Evolutionary conservation across 495 filamentous ascomycete species (phyloP).

Genomic region (Penicillium nucicola): DNA sequence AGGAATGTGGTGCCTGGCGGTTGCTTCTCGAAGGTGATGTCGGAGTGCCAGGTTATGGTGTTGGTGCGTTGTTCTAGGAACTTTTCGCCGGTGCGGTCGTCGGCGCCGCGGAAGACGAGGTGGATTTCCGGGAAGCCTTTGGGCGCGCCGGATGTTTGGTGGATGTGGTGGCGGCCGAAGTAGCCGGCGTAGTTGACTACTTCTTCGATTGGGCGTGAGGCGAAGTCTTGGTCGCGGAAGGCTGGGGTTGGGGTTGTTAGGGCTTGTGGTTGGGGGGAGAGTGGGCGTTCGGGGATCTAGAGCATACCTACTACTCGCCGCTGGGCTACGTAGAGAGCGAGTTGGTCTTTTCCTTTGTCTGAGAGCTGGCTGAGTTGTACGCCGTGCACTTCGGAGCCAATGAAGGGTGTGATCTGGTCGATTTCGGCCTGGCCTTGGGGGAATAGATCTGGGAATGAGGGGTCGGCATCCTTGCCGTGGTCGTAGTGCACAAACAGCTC

Average conservation of each 20-base stretch:
- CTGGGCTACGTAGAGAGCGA: slow-evolving; percentile 56
- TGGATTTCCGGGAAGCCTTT: slow-evolving; percentile 59
- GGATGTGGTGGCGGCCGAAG: slow-evolving; percentile 62
- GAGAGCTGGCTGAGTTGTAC: slow-evolving; percentile 55
- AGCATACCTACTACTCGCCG: slow-evolving; percentile 53
- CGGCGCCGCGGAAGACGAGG: slow-evolving; percentile 56
- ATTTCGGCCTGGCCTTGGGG: slow-evolving; percentile 37
- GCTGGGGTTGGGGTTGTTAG: slow-evolving; percentile 22
- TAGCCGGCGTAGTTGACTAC: slow-evolving; percentile 56
- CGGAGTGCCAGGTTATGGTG: slow-evolving; percentile 63
- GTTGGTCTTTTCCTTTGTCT: slow-evolving; percentile 52
- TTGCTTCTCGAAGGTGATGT: slow-evolving; percentile 63
- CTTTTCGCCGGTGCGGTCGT: slow-evolving; percentile 43
- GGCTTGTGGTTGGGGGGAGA: not conserved
- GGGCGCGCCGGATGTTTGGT: slow-evolving; percentile 59
- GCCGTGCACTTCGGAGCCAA: slow-evolving; percentile 53
- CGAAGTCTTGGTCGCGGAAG: slow-evolving; percentile 62
- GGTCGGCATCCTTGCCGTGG: slow-evolving; percentile 50
- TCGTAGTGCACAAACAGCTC: slow-evolving; percentile 46
- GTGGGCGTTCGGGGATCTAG: not conserved
- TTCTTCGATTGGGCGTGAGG: slow-evolving; percentile 53
- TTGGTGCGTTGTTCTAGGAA: slow-evolving; percentile 55
- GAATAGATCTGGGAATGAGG: slow-evolving; percentile 50
- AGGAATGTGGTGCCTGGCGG: slow-evolving; percentile 65
- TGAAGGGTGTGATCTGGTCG: slow-evolving; percentile 51